Percentiles rank a stretch among this genome's conserved stretches.
These are phyloP conservation scores for Trichoderma arundinaceum DNA, from an alignment of 2,329 filamentous ascomycete species.

Conservation along the genomic window DNA sequence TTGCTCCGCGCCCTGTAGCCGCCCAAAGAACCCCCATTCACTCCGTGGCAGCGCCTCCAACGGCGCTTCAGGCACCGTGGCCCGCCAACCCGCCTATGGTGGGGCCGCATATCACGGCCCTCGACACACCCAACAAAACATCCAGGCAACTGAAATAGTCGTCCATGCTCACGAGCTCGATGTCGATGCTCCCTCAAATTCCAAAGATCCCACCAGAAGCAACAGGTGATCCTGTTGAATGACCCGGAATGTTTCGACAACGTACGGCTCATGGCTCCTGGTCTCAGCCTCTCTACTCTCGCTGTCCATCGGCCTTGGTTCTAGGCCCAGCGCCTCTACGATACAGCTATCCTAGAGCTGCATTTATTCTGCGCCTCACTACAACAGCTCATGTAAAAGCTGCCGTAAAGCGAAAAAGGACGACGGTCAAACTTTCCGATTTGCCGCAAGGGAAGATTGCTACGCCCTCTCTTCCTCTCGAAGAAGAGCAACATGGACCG, in stretches of 20 bases:
- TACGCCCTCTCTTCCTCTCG: constrained; percentile 37
- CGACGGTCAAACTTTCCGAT: constrained; percentile 60
- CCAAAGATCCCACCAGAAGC: neutral
- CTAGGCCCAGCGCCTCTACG: neutral
- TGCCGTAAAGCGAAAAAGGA: constrained; percentile 61
- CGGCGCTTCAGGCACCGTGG: constrained; percentile 25
- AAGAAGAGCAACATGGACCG: constrained; percentile 53
- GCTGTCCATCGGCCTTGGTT: neutral
- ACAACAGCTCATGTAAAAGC: constrained; percentile 31
- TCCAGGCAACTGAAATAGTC: neutral
- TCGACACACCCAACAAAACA: constrained; percentile 7
- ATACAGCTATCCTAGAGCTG: neutral
- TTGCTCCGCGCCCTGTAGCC: neutral
- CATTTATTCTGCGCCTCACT: neutral
- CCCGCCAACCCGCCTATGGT: neutral
- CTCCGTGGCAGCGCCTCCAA: constrained; percentile 16
- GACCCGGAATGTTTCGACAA: constrained; percentile 35
- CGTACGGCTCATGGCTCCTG: constrained; percentile 22
- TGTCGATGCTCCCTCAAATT: neutral
- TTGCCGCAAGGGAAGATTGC: constrained; percentile 59
- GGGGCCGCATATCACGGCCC: constrained; percentile 11
- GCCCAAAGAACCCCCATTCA: neutral
- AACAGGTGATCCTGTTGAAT: neutral
- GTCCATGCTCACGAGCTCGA: neutral
- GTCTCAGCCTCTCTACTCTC: constrained; percentile 13